Base-by-base conservation (phyloP, 2,329 filamentous ascomycete species). In the Cryoendolithus antarcticus region DNA sequence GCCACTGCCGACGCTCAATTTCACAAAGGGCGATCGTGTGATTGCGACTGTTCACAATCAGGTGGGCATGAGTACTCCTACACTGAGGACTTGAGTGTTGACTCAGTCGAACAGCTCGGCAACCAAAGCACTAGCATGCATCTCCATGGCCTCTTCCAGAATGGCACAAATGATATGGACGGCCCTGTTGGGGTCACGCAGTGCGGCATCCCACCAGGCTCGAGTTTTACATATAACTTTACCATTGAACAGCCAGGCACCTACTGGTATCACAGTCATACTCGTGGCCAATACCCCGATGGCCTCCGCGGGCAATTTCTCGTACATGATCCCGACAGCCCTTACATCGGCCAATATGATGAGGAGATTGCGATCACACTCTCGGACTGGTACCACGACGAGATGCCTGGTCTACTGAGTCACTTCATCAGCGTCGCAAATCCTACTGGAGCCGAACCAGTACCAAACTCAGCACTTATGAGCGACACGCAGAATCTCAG, bases 81-180 rank as follows among this genome's bases (percentile, higher is more conserved):
- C 9, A 15, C 6, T 29, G 7, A 27, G 24, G 24, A 27, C 24
- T 27, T 27, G 24, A 27, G 24, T 27, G 19, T 21, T 30, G n/a
- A 27, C 39, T 38, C 11, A 44, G 28, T 13, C 6, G 24, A 11
- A 8, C 33, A 57, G 54, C 73, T 81, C 1, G 63, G 66, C 9
- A 82, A 86, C 47, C 58, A 72, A 48, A 72, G 70, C 9, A 80
- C 79, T 6, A 73, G 70, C 30, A 66, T 88, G 4, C 83, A 89
- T 54, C 88, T 82, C 57, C 83, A 89, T 48, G 83, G 83, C 10
- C 69, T 89, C 45, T 85, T 76, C 53, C 81, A 86, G 54, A 83
- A 83, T 48, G 80, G 80, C 8, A 82, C 80, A 0, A 83, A 76
- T 42, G 69, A 70, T 41, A 83, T 85, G 77, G 82, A 89, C 51